Evolutionary conservation across 2,329 filamentous ascomycete genomes (phyloP), one percentile per base, ranked within the genome.

Genomic region (Phialophora expanda): DNA sequence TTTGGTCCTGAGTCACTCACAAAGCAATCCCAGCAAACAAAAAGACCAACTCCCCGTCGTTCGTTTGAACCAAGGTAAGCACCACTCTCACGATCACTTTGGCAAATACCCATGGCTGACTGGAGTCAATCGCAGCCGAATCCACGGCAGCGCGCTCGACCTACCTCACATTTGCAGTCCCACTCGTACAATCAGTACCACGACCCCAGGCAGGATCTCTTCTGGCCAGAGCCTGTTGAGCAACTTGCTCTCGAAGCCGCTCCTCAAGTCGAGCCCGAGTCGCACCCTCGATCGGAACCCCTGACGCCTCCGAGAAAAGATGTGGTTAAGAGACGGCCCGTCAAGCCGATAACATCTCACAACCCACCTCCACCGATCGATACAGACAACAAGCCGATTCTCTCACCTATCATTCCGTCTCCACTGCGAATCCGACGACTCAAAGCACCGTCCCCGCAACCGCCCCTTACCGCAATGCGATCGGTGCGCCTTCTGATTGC

Each of bases 401-500:
- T 63, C 54, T 63, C 60, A 24, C 65, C 65, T n/a, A 64, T 62
- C 26, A 64, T 65, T 32, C 64, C 67, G 4, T 61, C 64, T 38
- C 61, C 66, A 26, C 50, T 70, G 11, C 48, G 65, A 8, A 67
- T 69, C 54, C 65, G 63, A 32, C 65, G 64, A 50, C 62, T 61
- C 14, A 64, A 61, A 48, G 7, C 17, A 26, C 12, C 32, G 5
- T 32, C 48, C 5, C 41, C 57, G 9, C 38, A 51, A 32, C 44
- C 53, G 11, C 46, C 57, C 11, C 61, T 54, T 20, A 50, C 44
- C 30, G n/a, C 34, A 4, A 66, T 66, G 56, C 66, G 67, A 12
- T 57, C 65, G 12, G 68, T 70, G n/a, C 85, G 84, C 46, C 87
- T 96, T 72, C 86, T 98, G 64, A 84, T 98, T 73, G 86, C 93